Conservation (phyloP, 176 grass and related monocot species). For the Microstegium vimineum region DNA sequence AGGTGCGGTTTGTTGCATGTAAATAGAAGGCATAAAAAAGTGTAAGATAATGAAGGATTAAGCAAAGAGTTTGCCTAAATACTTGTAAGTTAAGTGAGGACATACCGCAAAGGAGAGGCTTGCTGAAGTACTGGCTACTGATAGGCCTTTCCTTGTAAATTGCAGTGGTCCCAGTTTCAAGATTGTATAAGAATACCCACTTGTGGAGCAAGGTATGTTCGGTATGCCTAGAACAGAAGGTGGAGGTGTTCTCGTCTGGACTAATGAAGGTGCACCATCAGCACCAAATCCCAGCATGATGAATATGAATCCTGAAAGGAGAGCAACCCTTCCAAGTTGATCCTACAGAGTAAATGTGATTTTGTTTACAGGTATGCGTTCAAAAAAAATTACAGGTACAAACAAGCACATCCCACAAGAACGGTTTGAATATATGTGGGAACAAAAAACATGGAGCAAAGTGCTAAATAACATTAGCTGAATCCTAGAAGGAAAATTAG, state of each 20-base stretch:
- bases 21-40: not conserved
- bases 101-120: conserved; percentile 88
- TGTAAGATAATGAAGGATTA: not conserved
- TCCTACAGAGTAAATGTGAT: conserved; percentile 56
- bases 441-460: not conserved
- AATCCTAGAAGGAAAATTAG: not conserved
- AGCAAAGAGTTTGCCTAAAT: conserved; percentile 15
- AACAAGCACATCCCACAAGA: conserved; percentile 2
- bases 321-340: conserved; percentile 91
- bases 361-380: no score
- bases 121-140: conserved; percentile 88
- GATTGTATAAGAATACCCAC: conserved; percentile 83
- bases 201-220: conserved; percentile 60
- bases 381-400: no score
- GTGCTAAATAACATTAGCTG: not conserved
- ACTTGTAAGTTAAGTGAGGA: conserved; percentile 26
- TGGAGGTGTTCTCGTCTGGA: conserved; percentile 87
- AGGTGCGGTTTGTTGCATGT: not conserved
- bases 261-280: conserved; percentile 61
- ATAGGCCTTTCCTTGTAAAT: conserved; percentile 93
- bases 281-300: conserved; percentile 94
- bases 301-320: conserved; percentile 94
- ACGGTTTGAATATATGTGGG: not conserved
- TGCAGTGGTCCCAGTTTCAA: conserved; percentile 85
- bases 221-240: conserved; percentile 65